Evolutionary conservation across 106 monocot species (phyloP), one percentile per base, ranked within the genome.

Genomic region (Amphibolis antarctica): DNA sequence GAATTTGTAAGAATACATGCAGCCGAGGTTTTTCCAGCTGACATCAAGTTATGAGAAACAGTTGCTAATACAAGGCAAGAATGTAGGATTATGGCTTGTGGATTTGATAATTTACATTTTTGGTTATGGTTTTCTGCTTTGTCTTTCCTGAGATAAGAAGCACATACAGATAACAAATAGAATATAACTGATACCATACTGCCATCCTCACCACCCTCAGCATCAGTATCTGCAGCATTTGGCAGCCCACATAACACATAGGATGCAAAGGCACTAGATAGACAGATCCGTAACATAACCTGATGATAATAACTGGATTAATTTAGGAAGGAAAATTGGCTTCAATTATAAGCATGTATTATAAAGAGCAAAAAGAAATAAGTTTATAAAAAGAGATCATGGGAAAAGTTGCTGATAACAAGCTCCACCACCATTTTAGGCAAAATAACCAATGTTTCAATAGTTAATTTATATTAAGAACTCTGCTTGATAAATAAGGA

Each of bases 241-340:
- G 68, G 69, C 14, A 76, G 57, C 46, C 79, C 76, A 56, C 86
- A 91, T 3, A 98, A 61, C 12, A 85, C 67, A 57, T 75, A 71
- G 72, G 85, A 85, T 26, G 77, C 68, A 68, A 74, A 56, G 22
- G 53, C 26, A 30, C 65, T 74, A 27, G 48, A 66, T 25, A 91
- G 31, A 57, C 98, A 91, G 47, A 91, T 76, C 66, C 98, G 72
- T 30, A 86, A 80, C 22, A 85, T 78, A 52, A 98, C 82, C 91
- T 98, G 85, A 53, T 17, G 68, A 72, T 44, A 28, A 65, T 25
- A 56, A 53, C 12, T 49, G 5, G 20, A 50, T 3, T 53, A 55
- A 67, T 42, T 21, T 4, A 55, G 24, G 17, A 46, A 18, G 22
- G 19, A 17, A 28, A 29, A 55, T 15, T 19, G 4, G 27, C 25